phyloP scores from a whole-genome alignment of 1,284 basidiomycete genomes.

The Wallemia ichthyophaga region DNA sequence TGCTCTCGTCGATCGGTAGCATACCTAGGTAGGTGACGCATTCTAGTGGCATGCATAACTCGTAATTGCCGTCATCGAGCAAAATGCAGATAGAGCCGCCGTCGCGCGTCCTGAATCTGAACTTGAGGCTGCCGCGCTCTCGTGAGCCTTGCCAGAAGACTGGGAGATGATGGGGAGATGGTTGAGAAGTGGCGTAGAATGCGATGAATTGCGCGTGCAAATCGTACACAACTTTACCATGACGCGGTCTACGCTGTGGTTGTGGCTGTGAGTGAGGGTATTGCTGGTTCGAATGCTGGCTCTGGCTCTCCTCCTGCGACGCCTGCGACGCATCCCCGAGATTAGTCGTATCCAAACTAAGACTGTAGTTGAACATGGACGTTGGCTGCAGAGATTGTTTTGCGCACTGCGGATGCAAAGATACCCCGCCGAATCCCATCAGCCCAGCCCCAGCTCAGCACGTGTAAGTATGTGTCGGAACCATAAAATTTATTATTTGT shows the following conservation, averaged over 20 bases:
- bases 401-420: not conserved
- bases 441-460: too few relatives aligned
- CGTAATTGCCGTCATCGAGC: conserved; percentile 5
- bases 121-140: conserved; percentile 4
- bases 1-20: not conserved
- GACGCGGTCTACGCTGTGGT: not conserved
- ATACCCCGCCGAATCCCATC: too few relatives aligned
- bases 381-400: not conserved
- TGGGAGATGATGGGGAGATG: conserved; percentile 1
- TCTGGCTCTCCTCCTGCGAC: too few relatives aligned
- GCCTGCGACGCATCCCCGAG: not conserved
- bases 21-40: conserved; percentile 4
- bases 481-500: not conserved
- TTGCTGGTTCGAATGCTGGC: too few relatives aligned
- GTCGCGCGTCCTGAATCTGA: conserved; percentile 3
- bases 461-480: not conserved
- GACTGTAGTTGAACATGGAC: not conserved
- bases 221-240: conserved; percentile 1
- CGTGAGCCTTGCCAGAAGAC: conserved; percentile 5
- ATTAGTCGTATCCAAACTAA: not conserved
- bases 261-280: too few relatives aligned
- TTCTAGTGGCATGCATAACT: conserved; percentile 4
- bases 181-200: not conserved
- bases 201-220: conserved; percentile 1
- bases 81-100: conserved; percentile 4